Conservation (phyloP, 1,284 basidiomycete genomes). For the Gymnopus androsaceus region DNA sequence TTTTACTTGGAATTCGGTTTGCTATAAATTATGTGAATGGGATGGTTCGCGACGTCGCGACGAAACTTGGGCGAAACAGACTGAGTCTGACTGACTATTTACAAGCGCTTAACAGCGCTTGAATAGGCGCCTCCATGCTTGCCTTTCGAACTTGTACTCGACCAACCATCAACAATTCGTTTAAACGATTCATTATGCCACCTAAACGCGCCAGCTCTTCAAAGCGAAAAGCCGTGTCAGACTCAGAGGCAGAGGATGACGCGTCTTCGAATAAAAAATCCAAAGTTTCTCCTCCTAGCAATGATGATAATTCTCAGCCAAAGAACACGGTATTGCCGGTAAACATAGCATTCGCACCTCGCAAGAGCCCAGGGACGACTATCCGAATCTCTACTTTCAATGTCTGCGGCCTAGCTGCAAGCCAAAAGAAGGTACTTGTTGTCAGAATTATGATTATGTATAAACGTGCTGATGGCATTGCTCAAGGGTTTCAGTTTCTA, state of each 20-base stretch:
- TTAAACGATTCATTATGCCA: constrained; percentile 36
- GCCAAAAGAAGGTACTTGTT: constrained; percentile 67
- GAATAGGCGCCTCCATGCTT: too few relatives aligned
- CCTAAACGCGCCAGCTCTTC: constrained; percentile 33
- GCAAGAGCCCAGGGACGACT: constrained; percentile 45
- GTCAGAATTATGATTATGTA: neutral
- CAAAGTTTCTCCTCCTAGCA: constrained; percentile 18
- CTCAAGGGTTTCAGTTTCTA: constrained; percentile 77
- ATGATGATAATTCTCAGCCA: constrained; percentile 48
- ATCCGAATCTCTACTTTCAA: constrained; percentile 76
- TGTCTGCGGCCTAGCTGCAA: constrained; percentile 68
- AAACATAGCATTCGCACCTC: constrained; percentile 59
- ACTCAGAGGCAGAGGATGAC: constrained; percentile 26
- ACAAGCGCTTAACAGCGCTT: too few relatives aligned
- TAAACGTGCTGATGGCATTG: neutral
- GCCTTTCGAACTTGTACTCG: too few relatives aligned
- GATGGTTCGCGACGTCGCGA: too few relatives aligned
- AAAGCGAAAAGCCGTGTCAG: constrained; percentile 33
- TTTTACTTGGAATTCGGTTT: too few relatives aligned
- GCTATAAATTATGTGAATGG: too few relatives aligned
- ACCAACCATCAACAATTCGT: too few relatives aligned
- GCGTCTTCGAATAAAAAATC: constrained; percentile 31
- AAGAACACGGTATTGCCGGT: constrained; percentile 74
- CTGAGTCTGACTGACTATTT: too few relatives aligned
- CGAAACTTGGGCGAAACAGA: too few relatives aligned